phyloP scores from a whole-genome alignment of 2,329 filamentous ascomycete species.

The Penicillium hesseltinei region DNA sequence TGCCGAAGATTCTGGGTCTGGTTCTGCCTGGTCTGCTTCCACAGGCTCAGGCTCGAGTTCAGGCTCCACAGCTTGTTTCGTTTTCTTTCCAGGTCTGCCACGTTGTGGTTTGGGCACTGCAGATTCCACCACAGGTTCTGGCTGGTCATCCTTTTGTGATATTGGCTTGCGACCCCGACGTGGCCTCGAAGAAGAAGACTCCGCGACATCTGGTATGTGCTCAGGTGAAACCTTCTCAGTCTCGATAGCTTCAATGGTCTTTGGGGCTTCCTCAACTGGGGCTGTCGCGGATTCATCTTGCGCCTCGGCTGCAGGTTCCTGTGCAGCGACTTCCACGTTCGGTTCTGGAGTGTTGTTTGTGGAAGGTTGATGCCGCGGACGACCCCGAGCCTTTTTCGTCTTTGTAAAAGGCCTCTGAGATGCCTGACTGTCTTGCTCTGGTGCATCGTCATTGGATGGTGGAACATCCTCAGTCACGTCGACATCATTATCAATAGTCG shows the following conservation, averaged over 20 bases:
- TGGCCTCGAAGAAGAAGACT: neutral
- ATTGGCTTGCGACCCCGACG: slow-evolving; percentile 7
- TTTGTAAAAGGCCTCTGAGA: neutral
- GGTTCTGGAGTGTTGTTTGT: neutral
- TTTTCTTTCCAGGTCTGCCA: slow-evolving; percentile 7
- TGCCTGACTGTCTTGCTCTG: neutral
- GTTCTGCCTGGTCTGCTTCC: neutral
- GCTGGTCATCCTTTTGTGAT: slow-evolving; percentile 9
- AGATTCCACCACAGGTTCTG: slow-evolving; percentile 5
- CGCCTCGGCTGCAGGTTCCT: neutral
- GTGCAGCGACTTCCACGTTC: neutral
- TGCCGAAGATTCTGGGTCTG: slow-evolving; percentile 2
- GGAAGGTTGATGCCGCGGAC: neutral
- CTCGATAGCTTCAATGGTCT: slow-evolving; percentile 3
- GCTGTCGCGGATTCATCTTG: neutral
- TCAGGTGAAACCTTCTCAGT: neutral
- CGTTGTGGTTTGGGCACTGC: slow-evolving; percentile 9
- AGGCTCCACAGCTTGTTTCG: neutral
- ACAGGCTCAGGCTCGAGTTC: slow-evolving; percentile 9
- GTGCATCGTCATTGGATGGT: neutral
- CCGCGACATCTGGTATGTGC: neutral
- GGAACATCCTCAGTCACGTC: neutral
- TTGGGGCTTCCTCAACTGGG: neutral
- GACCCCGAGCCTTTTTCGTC: neutral
- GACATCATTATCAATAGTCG: neutral